Evolutionary conservation across 345 rosid species (phyloP).

Genomic region (Dovyalis caffra): DNA sequence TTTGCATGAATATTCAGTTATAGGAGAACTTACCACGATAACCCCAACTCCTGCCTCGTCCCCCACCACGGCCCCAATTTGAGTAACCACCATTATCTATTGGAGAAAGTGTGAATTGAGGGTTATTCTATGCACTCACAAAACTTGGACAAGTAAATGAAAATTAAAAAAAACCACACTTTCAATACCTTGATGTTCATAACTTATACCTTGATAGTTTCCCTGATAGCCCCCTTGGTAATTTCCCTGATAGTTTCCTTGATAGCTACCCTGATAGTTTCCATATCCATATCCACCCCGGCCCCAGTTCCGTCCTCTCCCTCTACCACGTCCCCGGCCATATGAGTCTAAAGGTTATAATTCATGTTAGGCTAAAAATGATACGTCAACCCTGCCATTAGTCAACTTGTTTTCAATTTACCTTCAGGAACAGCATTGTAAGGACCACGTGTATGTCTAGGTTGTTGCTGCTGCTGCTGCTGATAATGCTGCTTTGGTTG

Average conservation of each 20-base stretch:
- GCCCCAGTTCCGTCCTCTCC: constrained; percentile 41
- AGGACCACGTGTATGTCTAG: constrained; percentile 42
- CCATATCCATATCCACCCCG: constrained; percentile 49
- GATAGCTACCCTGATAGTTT: constrained; percentile 28
- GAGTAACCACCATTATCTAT: constrained; percentile 36
- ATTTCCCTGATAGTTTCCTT: not conserved
- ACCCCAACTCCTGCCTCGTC: too few relatives aligned
- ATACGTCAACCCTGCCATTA: not conserved
- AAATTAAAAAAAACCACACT: not conserved
- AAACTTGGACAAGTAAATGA: not conserved
- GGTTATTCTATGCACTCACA: not conserved
- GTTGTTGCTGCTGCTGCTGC: constrained; percentile 49
- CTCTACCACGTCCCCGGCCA: constrained; percentile 43
- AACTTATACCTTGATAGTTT: not conserved
- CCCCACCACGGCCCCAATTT: constrained; percentile 43
- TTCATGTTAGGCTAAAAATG: not conserved
- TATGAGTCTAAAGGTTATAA: constrained; percentile 37
- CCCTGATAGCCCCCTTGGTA: constrained; percentile 7
- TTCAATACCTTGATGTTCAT: not conserved
- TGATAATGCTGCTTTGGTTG: constrained; percentile 52
- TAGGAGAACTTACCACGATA: too few relatives aligned
- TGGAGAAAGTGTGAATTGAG: not conserved
- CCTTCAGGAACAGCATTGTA: constrained; percentile 69
- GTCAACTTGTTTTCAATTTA: constrained; percentile 23
- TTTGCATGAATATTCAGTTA: not conserved